phyloP scores from a whole-genome alignment of 768 basidiomycete genomes.

The Suillus plorans region DNA sequence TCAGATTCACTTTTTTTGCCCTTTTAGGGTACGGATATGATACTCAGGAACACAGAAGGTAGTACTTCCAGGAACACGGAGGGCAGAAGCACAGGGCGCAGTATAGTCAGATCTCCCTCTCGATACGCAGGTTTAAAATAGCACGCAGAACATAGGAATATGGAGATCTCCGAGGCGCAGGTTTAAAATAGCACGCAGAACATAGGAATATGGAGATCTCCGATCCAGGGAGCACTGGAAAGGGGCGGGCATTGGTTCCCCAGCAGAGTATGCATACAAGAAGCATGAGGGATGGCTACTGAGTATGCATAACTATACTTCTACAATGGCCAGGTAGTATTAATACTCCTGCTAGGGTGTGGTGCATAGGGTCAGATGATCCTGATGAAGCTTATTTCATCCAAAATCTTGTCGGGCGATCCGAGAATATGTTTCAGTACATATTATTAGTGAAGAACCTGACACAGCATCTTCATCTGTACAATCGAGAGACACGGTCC shows the following conservation, averaged over 20 bases:
- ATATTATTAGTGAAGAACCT: background rate
- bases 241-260: background rate
- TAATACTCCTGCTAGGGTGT: background rate
- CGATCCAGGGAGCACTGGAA: background rate
- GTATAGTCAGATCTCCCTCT: background rate
- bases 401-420: background rate
- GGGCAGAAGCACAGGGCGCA: too few species aligned
- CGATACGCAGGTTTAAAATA: background rate
- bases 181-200: background rate
- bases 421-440: background rate
- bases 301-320: background rate
- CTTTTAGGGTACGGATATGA: too few species aligned
- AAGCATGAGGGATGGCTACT: background rate
- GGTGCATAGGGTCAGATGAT: background rate
- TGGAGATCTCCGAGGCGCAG: background rate
- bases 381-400: background rate
- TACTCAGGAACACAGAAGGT: background rate
- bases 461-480: background rate
- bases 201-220: background rate
- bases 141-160: background rate
- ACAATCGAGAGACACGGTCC: background rate
- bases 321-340: conserved; percentile 8
- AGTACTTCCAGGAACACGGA: background rate
- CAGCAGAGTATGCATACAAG: background rate
- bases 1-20: background rate